Evolutionary conservation across 2,329 filamentous ascomycete species (phyloP), one percentile per base, ranked within the genome.

Genomic region (Colletotrichum gigasporum): DNA sequence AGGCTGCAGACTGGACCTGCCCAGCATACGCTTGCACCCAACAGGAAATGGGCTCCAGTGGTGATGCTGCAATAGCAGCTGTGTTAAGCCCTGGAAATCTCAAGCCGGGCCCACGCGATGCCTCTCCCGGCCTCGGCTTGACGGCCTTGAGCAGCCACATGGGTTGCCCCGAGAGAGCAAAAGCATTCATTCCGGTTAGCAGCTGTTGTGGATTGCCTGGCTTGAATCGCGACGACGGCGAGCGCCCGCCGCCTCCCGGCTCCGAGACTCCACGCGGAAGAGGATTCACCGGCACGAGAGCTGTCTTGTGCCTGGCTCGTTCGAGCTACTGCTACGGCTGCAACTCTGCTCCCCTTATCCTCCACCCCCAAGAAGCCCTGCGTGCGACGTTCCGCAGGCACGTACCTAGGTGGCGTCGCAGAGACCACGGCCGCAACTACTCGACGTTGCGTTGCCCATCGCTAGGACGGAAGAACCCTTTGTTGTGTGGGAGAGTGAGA

Each of bases 51-150:
- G 55, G 55, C 11, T 41, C 45, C 60, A 53, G 48, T 45, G 24
- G 47, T 39, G 55, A 52, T 58, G 52, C 59, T 66, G 63, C 59
- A 66, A 63, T 66, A 58, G 16, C 52, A 50, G 22, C 52, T 16
- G 20, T 57, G 18, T 53, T 57, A 52, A 63, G 53, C 18, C 53
- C n/a, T 45, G 35, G 22, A 35, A 51, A 32, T 24, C 52, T 51
- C 22, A 24, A 16, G 26, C 37, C 22, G n/a, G 30, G 53, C 45
- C 53, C 53, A 50, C 16, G 20, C 44, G n/a, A 51, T 18, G 58
- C 20, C 16, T 50, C 16, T 18, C 26, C 32, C 34, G 26, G 20
- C 24, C 24, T 30, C 37, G 26, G 22, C n/a, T 30, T 20, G 39
- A 41, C 9, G 2, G 34, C 32, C 14, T 14, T n/a, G n/a, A n/a